Conservation (phyloP, 1,284 basidiomycete genomes). For the Pseudozyma sp. region DNA sequence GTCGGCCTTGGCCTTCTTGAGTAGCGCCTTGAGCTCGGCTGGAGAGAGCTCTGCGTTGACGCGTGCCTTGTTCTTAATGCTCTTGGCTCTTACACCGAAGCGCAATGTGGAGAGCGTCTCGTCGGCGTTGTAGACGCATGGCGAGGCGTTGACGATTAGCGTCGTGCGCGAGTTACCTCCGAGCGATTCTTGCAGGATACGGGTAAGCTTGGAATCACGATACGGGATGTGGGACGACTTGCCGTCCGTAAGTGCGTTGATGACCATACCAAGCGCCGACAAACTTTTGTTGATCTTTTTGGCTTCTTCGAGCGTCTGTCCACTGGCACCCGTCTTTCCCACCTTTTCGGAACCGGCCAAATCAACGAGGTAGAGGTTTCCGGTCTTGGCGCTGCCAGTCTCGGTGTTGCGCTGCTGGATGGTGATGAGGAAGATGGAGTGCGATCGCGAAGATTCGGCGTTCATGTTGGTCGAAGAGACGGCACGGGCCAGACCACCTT, state of each 20-base stretch:
- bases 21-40: conserved; percentile 89
- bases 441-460: conserved; percentile 97
- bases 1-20: conserved; percentile 89
- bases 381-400: conserved; percentile 92
- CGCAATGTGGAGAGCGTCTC: conserved; percentile 97
- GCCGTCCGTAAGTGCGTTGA: conserved; percentile 95
- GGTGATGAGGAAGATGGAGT: conserved; percentile 98
- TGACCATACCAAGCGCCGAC: conserved; percentile 98
- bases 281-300: conserved; percentile 99
- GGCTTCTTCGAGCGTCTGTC: conserved; percentile 97
- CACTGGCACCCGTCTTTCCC: conserved; percentile 98
- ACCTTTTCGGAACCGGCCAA: conserved; percentile 99
- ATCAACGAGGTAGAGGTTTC: conserved; percentile 97
- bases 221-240: conserved; percentile 96
- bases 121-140: conserved; percentile 93
- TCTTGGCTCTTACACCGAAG: conserved; percentile 94
- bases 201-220: conserved; percentile 98
- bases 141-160: conserved; percentile 98
- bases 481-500: conserved; percentile 88
- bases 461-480: conserved; percentile 99
- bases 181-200: conserved; percentile 98
- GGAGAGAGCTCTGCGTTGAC: conserved; percentile 98
- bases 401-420: conserved; percentile 97
- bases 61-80: conserved; percentile 99
- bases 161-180: conserved; percentile 99